Conservation (phyloP, 148 eudicot species). For the Rhododendron kiyosumense region DNA sequence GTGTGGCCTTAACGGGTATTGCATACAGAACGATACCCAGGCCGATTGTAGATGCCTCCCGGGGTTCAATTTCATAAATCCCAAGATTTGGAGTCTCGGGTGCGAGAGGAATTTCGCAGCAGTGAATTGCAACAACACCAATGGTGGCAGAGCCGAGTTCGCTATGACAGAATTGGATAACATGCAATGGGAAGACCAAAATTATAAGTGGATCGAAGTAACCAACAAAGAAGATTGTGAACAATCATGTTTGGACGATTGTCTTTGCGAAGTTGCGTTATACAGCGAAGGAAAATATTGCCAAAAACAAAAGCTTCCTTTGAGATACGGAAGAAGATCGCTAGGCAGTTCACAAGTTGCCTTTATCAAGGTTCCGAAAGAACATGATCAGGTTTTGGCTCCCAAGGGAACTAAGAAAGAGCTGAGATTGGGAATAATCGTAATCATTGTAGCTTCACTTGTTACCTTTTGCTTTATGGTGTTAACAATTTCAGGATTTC, state of each 20-base stretch:
- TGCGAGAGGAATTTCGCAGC: neutral
- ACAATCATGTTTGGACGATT: constrained; percentile 9
- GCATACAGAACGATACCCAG: neutral
- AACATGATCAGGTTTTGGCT: neutral
- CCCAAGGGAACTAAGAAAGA: neutral
- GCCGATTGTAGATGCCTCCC: constrained; percentile 4
- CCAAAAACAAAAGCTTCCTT: constrained; percentile 9
- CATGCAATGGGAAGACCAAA: constrained; percentile 6
- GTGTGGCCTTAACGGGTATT: constrained; percentile 13
- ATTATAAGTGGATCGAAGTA: neutral
- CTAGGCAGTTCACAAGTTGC: neutral
- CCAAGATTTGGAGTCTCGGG: neutral
- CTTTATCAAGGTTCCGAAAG: constrained; percentile 1
- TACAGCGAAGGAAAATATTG: neutral
- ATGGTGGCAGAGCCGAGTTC: no score
- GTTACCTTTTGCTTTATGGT: neutral
- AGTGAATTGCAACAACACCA: neutral
- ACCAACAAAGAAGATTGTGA: neutral
- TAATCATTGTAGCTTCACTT: neutral
- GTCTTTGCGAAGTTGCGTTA: constrained; percentile 10
- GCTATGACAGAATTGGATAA: constrained; percentile 2
- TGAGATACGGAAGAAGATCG: constrained; percentile 10
- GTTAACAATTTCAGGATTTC: neutral
- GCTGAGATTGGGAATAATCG: neutral
- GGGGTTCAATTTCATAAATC: neutral